Conservation (phyloP, 805 yeast genomes). For the Lachancea cidri region DNA sequence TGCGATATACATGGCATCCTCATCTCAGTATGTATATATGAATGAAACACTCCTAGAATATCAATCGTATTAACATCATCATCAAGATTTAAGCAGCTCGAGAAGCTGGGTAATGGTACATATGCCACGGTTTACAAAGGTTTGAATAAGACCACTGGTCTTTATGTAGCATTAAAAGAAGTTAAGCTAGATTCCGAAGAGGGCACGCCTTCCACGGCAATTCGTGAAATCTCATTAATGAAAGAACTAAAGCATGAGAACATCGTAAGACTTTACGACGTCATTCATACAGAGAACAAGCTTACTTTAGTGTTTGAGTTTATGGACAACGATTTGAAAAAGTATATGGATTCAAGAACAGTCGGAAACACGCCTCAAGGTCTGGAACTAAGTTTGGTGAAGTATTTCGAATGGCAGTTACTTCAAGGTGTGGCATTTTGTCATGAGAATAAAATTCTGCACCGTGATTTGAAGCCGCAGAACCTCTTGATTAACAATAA, state of each 20-base stretch:
- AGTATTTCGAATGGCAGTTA: constrained; percentile 87
- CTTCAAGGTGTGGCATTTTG: constrained; percentile 89
- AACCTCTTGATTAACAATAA: constrained; percentile 91
- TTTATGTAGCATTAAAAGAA: constrained; percentile 94
- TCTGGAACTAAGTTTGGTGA: constrained; percentile 55
- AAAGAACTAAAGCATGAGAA: constrained; percentile 93
- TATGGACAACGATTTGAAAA: constrained; percentile 89
- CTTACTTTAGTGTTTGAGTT: constrained; percentile 90
- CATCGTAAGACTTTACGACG: constrained; percentile 86
- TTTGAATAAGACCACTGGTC: constrained; percentile 80
- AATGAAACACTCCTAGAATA: not conserved
- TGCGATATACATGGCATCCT: constrained; percentile 18
- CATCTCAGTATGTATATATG: constrained; percentile 26
- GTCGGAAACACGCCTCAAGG: constrained; percentile 31
- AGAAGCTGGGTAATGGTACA: constrained; percentile 55
- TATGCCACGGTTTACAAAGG: constrained; percentile 98
- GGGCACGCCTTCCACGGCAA: constrained; percentile 98
- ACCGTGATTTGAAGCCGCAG: constrained; percentile 95
- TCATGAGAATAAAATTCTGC: constrained; percentile 90
- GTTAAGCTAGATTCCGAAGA: constrained; percentile 95
- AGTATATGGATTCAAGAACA: constrained; percentile 79
- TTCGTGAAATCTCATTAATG: constrained; percentile 88
- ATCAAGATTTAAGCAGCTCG: constrained; percentile 33
- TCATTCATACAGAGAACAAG: constrained; percentile 93
- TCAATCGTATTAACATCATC: constrained; percentile 6